Percentiles rank a stretch among this genome's conserved stretches.
Evolutionary conservation across 2,329 filamentous ascomycete genomes (phyloP).

Genomic region (Leptodontidium sp.): DNA sequence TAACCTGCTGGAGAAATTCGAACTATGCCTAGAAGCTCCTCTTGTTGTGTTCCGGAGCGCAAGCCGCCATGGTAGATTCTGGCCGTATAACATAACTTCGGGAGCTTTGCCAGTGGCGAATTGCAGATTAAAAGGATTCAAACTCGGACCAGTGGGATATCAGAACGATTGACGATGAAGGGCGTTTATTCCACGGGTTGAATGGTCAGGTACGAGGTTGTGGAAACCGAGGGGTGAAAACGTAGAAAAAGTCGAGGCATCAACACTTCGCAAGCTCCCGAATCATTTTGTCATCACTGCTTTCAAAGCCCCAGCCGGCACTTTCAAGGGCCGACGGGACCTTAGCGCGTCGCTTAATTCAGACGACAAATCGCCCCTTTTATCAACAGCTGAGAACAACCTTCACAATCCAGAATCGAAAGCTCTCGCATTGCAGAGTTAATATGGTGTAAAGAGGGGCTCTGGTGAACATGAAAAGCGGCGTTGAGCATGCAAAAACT

Average conservation of each 20-base stretch:
- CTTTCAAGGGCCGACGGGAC: conserved; percentile 19
- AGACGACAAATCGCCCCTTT: background rate
- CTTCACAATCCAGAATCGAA: background rate
- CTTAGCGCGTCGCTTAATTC: conserved; percentile 11
- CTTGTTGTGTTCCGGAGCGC: conserved; percentile 51
- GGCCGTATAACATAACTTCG: conserved; percentile 66
- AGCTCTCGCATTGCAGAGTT: no score
- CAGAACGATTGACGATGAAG: background rate
- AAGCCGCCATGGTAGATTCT: conserved; percentile 70
- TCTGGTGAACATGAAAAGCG: no score
- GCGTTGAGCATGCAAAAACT: no score
- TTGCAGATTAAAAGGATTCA: background rate
- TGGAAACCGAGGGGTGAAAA: background rate
- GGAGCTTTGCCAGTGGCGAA: conserved; percentile 10
- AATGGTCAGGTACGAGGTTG: conserved; percentile 2
- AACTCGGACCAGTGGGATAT: background rate
- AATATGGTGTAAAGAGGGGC: no score
- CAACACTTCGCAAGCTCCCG: conserved; percentile 18
- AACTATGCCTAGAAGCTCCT: conserved; percentile 33
- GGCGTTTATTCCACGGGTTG: background rate
- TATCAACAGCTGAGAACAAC: background rate
- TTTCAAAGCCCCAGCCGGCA: conserved; percentile 27
- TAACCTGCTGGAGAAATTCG: conserved; percentile 36
- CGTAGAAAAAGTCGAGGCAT: conserved; percentile 12
- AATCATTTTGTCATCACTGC: conserved; percentile 26